phyloP scores from a whole-genome alignment of 2,329 filamentous ascomycete species.

The Ophiostoma sp. region DNA sequence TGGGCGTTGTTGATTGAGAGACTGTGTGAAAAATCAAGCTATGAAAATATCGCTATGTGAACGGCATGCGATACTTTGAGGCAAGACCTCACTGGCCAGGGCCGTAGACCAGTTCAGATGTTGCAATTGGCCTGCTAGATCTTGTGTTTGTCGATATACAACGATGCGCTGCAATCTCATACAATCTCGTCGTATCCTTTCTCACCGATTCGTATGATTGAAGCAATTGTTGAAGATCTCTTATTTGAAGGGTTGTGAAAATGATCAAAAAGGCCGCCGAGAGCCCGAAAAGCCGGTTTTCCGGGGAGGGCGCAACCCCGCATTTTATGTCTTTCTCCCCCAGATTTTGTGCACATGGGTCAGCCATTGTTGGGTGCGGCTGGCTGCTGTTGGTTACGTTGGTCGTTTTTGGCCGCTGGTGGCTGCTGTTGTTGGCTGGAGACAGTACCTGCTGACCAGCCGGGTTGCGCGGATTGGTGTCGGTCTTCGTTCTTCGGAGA shows the following conservation, averaged over 20 bases:
- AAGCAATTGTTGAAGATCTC: neutral
- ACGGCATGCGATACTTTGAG: neutral
- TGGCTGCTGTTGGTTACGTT: neutral
- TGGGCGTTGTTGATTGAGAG: neutral
- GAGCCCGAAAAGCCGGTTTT: slow-evolving; percentile 20
- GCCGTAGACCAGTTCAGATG: neutral
- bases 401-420: no score
- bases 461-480: neutral
- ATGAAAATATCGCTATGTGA: neutral
- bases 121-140: neutral
- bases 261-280: neutral
- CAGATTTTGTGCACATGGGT: neutral
- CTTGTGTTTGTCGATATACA: neutral
- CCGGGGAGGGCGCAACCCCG: slow-evolving; percentile 17
- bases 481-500: neutral
- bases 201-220: neutral
- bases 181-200: no score
- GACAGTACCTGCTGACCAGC: neutral
- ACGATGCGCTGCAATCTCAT: neutral
- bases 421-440: neutral
- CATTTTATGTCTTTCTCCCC: slow-evolving; percentile 15
- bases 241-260: neutral
- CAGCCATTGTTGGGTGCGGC: neutral
- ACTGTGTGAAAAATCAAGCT: neutral
- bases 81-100: neutral